Conservation (phyloP, 1,284 basidiomycete species). For the Leccinum subrobustum region DNA sequence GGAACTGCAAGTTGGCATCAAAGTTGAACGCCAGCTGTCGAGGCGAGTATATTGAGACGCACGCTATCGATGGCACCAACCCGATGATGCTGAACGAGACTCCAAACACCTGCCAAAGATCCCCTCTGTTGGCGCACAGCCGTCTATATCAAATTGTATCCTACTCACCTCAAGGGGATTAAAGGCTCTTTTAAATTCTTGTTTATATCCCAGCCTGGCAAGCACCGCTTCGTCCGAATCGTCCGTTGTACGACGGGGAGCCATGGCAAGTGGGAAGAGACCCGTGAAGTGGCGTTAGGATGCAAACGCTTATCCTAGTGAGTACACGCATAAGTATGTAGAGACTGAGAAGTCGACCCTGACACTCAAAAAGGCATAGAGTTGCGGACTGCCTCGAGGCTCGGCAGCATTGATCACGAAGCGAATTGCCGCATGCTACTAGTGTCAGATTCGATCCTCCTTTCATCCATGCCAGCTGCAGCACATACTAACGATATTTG, state of each 20-base stretch:
- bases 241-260: neutral
- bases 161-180: neutral
- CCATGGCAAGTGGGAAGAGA: neutral
- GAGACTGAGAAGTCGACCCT: too few species aligned
- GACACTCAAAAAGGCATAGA: neutral
- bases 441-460: too few species aligned
- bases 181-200: neutral
- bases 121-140: neutral
- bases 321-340: too few species aligned
- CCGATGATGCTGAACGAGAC: slow-evolving; percentile 41
- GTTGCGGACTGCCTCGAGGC: neutral
- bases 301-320: too few species aligned
- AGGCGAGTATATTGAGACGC: slow-evolving; percentile 3
- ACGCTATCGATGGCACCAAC: slow-evolving; percentile 43
- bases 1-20: slow-evolving; percentile 26
- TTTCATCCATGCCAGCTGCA: too few species aligned
- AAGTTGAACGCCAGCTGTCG: neutral
- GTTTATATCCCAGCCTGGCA: neutral
- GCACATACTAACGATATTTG: neutral
- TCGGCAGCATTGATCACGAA: too few species aligned
- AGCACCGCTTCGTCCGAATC: neutral
- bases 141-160: neutral
- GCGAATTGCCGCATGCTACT: too few species aligned
- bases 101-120: slow-evolving; percentile 29
- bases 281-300: neutral